Conservation (phyloP, 371 early-diverging fungal genomes). For the Zancudomyces culisetae region DNA sequence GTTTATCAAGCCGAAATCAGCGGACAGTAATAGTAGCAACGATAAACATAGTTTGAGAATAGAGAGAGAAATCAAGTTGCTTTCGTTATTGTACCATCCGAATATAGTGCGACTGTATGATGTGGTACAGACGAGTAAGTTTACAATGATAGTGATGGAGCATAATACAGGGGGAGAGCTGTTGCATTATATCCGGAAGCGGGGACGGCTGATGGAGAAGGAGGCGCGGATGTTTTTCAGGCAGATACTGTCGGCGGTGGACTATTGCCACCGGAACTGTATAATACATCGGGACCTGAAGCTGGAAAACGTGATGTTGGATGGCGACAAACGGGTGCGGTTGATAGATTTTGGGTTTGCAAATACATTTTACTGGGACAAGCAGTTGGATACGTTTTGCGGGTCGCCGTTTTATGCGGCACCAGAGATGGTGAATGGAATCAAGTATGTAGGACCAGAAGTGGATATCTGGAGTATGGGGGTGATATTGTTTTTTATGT, state of each 20-base stretch:
- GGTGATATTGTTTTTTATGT: constrained; percentile 91
- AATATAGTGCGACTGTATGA: constrained; percentile 75
- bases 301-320: constrained; percentile 85
- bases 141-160: constrained; percentile 88
- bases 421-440: constrained; percentile 65
- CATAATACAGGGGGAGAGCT: constrained; percentile 93
- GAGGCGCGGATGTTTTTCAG: constrained; percentile 86
- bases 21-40: constrained; percentile 28
- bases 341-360: constrained; percentile 94
- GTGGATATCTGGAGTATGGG: constrained; percentile 97
- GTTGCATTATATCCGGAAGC: constrained; percentile 78
- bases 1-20: constrained; percentile 57
- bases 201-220: constrained; percentile 64
- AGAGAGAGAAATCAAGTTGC: constrained; percentile 82
- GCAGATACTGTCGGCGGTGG: constrained; percentile 85
- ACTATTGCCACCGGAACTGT: constrained; percentile 78
- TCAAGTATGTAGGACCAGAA: constrained; percentile 36
- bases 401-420: constrained; percentile 86
- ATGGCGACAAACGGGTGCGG: constrained; percentile 56
- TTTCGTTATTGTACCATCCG: constrained; percentile 83
- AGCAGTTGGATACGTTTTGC: constrained; percentile 78
- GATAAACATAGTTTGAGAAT: constrained; percentile 53
- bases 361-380: constrained; percentile 63
- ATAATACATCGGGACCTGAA: constrained; percentile 96
- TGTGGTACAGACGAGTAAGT: constrained; percentile 72